Base-by-base conservation (phyloP, 257 asterid species). In the Capsicum pubescens region DNA sequence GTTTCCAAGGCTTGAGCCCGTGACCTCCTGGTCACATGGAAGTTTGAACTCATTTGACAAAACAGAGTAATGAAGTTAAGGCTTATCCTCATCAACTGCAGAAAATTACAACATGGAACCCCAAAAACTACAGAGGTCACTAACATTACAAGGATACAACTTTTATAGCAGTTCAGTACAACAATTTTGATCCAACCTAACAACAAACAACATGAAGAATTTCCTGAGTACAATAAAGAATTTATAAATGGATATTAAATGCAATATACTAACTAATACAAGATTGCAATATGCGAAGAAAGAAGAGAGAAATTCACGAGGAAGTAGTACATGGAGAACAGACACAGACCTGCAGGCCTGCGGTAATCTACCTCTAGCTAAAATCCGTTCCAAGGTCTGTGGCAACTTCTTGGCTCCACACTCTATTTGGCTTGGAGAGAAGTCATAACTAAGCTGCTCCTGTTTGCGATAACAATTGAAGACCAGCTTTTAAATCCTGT, bases 401-500 rank as follows among this genome's bases (percentile, higher is more conserved):
- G 32, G 50, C 15, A 76, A 76, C 81, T 26, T 46, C 5, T 52
- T 26, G 60, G 15, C 13, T 76, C 48, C 36, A 8, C 21, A 0
- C 46, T 52, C 14, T 14, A 21, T 26, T 76, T 52, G 63, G 26
- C 63, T 52, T 8, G 1, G 48, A 52, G 16, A 76, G 81, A 54
- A 12, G 26, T 57, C 46, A 36, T 46, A 7, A 52, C 84, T 79
- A 32, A 3, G 79, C 77, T 26, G 15, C 57, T 7, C 26, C 86
- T 92, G 92, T 90, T 79, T 86, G 92, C 10, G 92, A 85, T 81
- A 92, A 84, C 87, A 92, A 54, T 81, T 44, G 82, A 69, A 96
- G 87, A 74, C 99, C 98, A 39, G 91, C 92, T 81, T 87, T 93
- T 81, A 96, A 90, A 89, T 96, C 99, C 87, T 90, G 92, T 44